These are phyloP conservation scores for Pseudozyma sp. DNA, from an alignment of 1,284 basidiomycete genomes.

Conservation along the genomic window DNA sequence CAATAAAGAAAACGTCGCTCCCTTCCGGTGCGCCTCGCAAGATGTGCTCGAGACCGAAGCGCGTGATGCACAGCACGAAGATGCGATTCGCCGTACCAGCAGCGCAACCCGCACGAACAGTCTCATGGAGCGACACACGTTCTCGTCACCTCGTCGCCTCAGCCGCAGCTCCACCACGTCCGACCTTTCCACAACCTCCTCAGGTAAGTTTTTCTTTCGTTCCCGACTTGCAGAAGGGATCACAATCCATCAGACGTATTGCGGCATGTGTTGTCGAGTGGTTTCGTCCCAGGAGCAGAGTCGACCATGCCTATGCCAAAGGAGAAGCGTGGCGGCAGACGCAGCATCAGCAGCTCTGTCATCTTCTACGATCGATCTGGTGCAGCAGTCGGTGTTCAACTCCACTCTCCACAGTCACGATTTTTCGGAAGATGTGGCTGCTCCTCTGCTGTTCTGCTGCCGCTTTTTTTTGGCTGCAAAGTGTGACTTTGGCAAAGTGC, in stretches of 20 bases:
- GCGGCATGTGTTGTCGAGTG: no score
- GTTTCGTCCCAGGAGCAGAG: no score
- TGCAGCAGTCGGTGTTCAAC: constrained; percentile 7
- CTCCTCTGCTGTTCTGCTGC: background rate
- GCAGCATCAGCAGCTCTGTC: no score
- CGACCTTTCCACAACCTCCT: constrained; percentile 25
- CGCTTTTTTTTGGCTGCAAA: background rate
- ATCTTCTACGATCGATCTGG: constrained; percentile 15
- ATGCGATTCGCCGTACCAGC: constrained; percentile 52
- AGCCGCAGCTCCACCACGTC: constrained; percentile 42
- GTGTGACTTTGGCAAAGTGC: constrained; percentile 11
- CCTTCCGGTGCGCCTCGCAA: constrained; percentile 47
- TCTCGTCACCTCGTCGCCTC: constrained; percentile 26
- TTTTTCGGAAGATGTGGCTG: constrained; percentile 1
- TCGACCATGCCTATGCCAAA: no score
- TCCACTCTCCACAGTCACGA: constrained; percentile 23
- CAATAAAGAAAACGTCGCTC: constrained; percentile 68
- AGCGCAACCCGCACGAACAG: constrained; percentile 28
- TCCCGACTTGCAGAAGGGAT: background rate
- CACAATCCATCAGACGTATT: no score
- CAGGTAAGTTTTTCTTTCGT: constrained; percentile 24
- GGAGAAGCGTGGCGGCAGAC: no score
- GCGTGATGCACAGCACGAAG: constrained; percentile 44
- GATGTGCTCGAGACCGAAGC: constrained; percentile 48
- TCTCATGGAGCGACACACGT: constrained; percentile 43